phyloP scores from a whole-genome alignment of 192 early-diverging fungal genomes.

The Diversispora eburnea region DNA sequence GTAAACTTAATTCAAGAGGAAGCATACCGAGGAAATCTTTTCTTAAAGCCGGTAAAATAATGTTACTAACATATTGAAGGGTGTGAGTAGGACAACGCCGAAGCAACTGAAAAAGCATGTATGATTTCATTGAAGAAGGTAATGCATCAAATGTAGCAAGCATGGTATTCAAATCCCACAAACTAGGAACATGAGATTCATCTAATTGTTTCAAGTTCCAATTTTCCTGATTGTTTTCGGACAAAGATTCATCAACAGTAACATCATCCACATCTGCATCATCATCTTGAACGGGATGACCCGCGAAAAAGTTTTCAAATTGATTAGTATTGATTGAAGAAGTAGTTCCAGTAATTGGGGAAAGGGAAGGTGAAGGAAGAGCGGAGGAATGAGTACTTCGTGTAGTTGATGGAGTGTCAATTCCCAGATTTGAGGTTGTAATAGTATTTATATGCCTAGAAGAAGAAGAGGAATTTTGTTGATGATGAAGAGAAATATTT shows the following conservation, averaged over 20 bases:
- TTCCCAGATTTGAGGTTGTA: constrained; percentile 23
- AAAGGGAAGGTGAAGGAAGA: constrained; percentile 53
- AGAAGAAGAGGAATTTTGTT: constrained; percentile 13
- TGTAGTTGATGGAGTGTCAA: constrained; percentile 29
- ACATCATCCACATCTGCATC: constrained; percentile 24
- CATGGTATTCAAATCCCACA: constrained; percentile 48
- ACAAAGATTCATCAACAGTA: constrained; percentile 28
- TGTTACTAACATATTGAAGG: constrained; percentile 86
- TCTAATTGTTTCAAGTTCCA: constrained; percentile 35
- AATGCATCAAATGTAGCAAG: constrained; percentile 78
- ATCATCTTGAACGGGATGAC: constrained; percentile 23
- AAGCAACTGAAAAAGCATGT: constrained; percentile 85
- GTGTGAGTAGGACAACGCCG: constrained; percentile 74
- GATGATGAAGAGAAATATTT: constrained; percentile 15
- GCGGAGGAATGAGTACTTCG: constrained; percentile 38
- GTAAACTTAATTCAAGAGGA: constrained; percentile 66
- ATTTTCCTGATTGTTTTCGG: constrained; percentile 27
- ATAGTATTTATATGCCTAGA: constrained; percentile 26
- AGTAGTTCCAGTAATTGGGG: constrained; percentile 33
- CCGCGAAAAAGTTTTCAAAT: constrained; percentile 27
- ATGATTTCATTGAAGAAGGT: constrained; percentile 74
- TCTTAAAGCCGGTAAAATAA: constrained; percentile 87
- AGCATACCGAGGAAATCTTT: constrained; percentile 82
- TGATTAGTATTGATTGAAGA: constrained; percentile 11
- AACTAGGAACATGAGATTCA: constrained; percentile 34